phyloP scores from a whole-genome alignment of 331 rosid species.

The Spiraea crenata region DNA sequence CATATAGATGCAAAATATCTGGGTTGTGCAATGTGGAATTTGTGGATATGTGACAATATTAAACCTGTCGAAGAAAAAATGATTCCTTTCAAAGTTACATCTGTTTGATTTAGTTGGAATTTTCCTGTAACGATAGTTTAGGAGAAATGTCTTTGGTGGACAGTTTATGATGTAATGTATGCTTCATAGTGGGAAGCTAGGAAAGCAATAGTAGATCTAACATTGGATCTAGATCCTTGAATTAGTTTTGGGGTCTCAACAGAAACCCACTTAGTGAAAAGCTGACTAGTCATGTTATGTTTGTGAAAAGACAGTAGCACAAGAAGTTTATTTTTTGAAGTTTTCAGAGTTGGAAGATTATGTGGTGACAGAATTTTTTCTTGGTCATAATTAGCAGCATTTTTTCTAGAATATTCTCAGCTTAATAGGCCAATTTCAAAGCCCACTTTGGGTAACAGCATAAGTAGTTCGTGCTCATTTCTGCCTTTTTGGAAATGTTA shows the following conservation, averaged over 20 bases:
- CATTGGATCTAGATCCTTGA: conserved; percentile 3
- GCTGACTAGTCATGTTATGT: background rate
- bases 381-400: background rate
- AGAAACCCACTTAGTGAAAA: background rate
- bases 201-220: background rate
- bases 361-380: background rate
- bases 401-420: background rate
- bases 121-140: background rate
- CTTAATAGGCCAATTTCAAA: background rate
- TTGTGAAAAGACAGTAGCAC: background rate
- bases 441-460: background rate
- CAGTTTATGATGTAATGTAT: background rate
- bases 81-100: background rate
- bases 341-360: background rate
- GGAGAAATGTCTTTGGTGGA: conserved; percentile 5
- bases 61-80: background rate
- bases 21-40: background rate
- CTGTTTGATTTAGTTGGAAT: background rate
- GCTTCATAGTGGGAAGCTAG: background rate
- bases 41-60: background rate
- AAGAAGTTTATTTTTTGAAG: background rate
- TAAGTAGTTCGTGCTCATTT: background rate
- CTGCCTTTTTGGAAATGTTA: background rate
- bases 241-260: background rate
- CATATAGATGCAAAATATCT: background rate